Conservation (phyloP, 208 protist genomes). For the Phytomonas francai region DNA sequence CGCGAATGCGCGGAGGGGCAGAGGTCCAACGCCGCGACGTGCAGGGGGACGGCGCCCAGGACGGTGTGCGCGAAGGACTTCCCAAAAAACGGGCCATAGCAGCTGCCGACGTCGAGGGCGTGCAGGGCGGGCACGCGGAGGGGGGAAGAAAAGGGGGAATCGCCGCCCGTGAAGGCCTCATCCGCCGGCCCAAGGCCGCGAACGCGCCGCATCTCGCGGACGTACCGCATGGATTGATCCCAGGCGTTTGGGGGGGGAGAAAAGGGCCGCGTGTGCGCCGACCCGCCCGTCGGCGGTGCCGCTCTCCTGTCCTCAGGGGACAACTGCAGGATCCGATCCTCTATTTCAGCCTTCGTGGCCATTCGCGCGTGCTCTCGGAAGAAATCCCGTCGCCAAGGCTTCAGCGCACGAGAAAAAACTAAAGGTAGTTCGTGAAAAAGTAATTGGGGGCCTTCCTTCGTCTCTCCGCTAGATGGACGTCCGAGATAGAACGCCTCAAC, state of each 20-base stretch:
- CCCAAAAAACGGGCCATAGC: conserved; percentile 73
- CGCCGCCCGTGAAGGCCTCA: neutral
- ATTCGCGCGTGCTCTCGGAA: conserved; percentile 38
- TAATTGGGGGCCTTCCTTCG: neutral
- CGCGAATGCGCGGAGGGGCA: conserved; percentile 27
- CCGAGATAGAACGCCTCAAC: conserved; percentile 34
- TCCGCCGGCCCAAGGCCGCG: neutral
- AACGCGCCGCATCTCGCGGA: neutral
- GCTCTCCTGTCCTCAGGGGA: neutral
- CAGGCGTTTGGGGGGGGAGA: conserved; percentile 1
- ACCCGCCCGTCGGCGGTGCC: neutral
- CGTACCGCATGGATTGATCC: neutral
- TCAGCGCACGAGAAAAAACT: conserved; percentile 31
- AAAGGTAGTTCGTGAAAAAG: conserved; percentile 28
- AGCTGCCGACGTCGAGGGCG: conserved; percentile 74
- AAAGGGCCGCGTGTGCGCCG: neutral
- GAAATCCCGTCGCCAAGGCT: conserved; percentile 46
- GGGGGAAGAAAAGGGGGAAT: neutral
- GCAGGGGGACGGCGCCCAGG: conserved; percentile 32
- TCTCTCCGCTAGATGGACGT: neutral
- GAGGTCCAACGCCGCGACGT: conserved; percentile 57
- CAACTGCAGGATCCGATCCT: conserved; percentile 16
- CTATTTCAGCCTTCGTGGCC: conserved; percentile 43
- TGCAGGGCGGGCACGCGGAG: conserved; percentile 21
- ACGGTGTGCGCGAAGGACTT: conserved; percentile 17